A percentile compares a stretch with the other conserved stretches of the same genome.
phyloP scores from a whole-genome alignment of 345 rosid species.

The Salix udensis region DNA sequence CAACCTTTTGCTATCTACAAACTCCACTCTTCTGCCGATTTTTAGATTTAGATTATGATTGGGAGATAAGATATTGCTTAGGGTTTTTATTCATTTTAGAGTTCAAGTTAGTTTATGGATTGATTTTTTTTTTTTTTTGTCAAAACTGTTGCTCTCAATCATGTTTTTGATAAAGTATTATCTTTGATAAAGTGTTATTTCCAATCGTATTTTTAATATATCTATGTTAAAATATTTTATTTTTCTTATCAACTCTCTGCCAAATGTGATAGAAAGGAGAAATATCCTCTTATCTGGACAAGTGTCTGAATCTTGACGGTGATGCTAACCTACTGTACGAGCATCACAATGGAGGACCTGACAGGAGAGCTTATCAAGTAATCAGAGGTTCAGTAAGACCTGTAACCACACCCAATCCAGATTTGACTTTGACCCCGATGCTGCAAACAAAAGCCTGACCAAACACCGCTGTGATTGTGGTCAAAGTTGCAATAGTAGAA shows the following conservation, averaged over 20 bases:
- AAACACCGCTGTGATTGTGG: not conserved
- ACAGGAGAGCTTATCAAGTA: slow-evolving; percentile 5
- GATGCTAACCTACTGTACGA: not conserved
- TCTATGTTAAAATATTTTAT: too few species aligned
- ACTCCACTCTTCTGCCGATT: not conserved
- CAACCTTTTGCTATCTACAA: not conserved
- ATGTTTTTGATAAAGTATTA: too few species aligned
- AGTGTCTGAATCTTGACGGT: not conserved
- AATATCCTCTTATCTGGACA: not conserved
- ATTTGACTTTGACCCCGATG: slow-evolving; percentile 18
- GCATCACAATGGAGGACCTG: not conserved
- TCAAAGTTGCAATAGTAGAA: slow-evolving; percentile 14
- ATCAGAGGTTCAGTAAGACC: slow-evolving; percentile 2
- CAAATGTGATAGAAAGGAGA: too few species aligned
- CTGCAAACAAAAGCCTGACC: slow-evolving; percentile 7
- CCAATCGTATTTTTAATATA: not conserved
- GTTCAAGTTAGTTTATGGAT: too few species aligned
- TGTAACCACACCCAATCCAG: not conserved
- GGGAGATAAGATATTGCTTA: too few species aligned
- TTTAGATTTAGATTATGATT: too few species aligned
- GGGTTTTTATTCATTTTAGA: too few species aligned
- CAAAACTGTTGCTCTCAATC: too few species aligned
- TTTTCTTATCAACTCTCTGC: too few species aligned
- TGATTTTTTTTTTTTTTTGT: too few species aligned
- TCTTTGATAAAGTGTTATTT: too few species aligned